Evolutionary conservation across 169 alveolate species (phyloP).

Genomic region (Babesia bigemina): DNA sequence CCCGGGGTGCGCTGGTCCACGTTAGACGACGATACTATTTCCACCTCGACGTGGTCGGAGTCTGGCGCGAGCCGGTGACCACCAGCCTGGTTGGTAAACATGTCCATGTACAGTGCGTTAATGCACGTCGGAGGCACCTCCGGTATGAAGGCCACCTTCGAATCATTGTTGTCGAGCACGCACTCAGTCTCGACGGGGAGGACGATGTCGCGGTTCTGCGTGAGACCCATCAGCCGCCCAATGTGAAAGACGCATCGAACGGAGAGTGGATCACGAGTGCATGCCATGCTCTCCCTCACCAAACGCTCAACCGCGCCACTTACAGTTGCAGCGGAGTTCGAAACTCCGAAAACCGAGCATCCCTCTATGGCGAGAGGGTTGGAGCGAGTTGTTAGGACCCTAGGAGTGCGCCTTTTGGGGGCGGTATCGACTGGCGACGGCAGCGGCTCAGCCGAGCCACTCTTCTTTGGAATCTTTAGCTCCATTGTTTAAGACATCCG

Average conservation of each 20-base stretch:
- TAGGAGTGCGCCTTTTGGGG: neutral
- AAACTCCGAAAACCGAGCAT: slow-evolving; percentile 31
- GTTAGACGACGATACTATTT: slow-evolving; percentile 29
- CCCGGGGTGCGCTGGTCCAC: slow-evolving; percentile 22
- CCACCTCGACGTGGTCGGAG: slow-evolving; percentile 52
- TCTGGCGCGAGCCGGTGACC: slow-evolving; percentile 36
- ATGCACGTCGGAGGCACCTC: slow-evolving; percentile 51
- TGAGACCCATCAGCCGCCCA: slow-evolving; percentile 54
- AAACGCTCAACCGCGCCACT: slow-evolving; percentile 17
- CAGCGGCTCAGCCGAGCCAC: neutral
- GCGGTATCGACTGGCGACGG: neutral
- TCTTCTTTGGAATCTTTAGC: slow-evolving; percentile 1
- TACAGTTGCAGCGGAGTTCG: slow-evolving; percentile 27
- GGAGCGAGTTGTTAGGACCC: neutral
- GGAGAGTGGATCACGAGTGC: slow-evolving; percentile 45
- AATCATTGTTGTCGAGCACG: slow-evolving; percentile 39
- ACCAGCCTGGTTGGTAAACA: slow-evolving; percentile 56
- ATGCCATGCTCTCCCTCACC: slow-evolving; percentile 54
- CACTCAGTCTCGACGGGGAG: slow-evolving; percentile 62
- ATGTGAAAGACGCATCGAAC: slow-evolving; percentile 38
- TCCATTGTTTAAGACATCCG: neutral
- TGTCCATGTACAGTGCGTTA: slow-evolving; percentile 47
- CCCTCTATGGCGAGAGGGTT: slow-evolving; percentile 61
- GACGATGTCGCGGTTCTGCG: slow-evolving; percentile 47
- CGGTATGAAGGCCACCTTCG: slow-evolving; percentile 50